Base-by-base conservation (phyloP, 768 basidiomycete genomes). In the Russula sp. region DNA sequence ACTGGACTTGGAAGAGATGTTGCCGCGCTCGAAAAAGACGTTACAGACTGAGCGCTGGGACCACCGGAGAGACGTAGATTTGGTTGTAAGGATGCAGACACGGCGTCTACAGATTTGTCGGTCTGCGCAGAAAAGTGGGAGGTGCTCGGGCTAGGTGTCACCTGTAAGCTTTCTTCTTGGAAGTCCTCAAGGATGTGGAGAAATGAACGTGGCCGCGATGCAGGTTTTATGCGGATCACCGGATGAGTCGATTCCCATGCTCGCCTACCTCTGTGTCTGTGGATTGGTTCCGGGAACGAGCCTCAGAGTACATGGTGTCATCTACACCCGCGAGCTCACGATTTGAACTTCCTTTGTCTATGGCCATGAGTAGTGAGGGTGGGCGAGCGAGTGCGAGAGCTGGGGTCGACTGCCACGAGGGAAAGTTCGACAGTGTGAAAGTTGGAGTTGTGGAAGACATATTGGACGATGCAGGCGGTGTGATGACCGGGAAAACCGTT, bases 401-500 rank as follows among this genome's bases (percentile, higher is more conserved):
- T 30, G 79, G 79, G 3, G 83, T 76, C 3, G 79, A 79, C 3
- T 84, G 84, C 79, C 83, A 83, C 0, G 84, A 84, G 20, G 83
- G 81, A 51, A 86, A 75, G 52, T 79, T 79, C 5, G 80, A 80
- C 16, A 86, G 72, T 0, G 85, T 82, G 6, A 80, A 75, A 52
- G 81, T 78, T 0, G 83, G 80, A 68, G 79, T 77, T 40, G 62
- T 18, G 42, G 66, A 54, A 13, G 59, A 48, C n/a, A 68, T 59
- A 57, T 49, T 58, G 3, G 62, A 38, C 18, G 67, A 69, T 51
- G 57, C 72, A 69, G 42, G 60, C 14, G 62, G 71, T 69, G 30
- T 61, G 51, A 88, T 70, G 3, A 89, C 61, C 0, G 92, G 92
- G 69, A 96, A 96, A 20, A 94, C 88, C 14, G 87, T 83, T 66